Conservation (phyloP, 192 early-diverging fungal genomes). For the Backusella liffmaniae region DNA sequence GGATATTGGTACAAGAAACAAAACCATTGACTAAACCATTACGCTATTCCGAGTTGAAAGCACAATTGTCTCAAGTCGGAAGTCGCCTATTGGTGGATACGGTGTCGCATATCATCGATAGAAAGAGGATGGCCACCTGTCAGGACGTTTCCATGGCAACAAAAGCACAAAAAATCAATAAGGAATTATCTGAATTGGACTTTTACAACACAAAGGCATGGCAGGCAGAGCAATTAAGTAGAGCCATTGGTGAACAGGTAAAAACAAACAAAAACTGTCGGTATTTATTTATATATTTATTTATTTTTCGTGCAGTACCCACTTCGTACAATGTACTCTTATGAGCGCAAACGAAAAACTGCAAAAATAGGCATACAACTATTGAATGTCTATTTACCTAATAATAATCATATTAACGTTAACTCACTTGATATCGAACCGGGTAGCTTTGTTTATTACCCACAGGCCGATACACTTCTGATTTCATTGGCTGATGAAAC, state of each 20-base stretch:
- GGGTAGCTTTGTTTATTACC: conserved; percentile 43
- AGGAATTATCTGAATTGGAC: conserved; percentile 52
- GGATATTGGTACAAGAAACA: conserved; percentile 68
- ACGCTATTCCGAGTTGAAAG: conserved; percentile 1
- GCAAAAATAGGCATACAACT: conserved; percentile 40
- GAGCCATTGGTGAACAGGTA: conserved; percentile 77
- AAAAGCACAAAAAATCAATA: conserved; percentile 67
- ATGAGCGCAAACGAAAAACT: conserved; percentile 11
- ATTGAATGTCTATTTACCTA: conserved; percentile 29
- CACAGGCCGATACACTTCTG: conserved; percentile 35
- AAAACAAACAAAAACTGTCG: not conserved
- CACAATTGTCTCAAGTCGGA: conserved; percentile 52
- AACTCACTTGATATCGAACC: conserved; percentile 4
- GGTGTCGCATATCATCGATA: conserved; percentile 56
- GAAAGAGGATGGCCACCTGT: conserved; percentile 51
- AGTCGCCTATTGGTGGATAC: conserved; percentile 61
- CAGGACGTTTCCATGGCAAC: conserved; percentile 69
- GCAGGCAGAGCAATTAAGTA: conserved; percentile 60
- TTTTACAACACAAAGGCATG: conserved; percentile 62
- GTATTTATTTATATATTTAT: conserved; percentile 14
- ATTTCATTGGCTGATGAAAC: conserved; percentile 53
- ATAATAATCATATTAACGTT: conserved; percentile 16
- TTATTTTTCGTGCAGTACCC: conserved; percentile 45
- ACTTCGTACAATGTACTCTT: conserved; percentile 46
- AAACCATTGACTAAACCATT: not conserved